Percentiles rank a stretch among this genome's conserved stretches.
These are phyloP conservation scores for Naganishia onofrii DNA, from an alignment of 768 basidiomycete genomes.

Conservation along the genomic window DNA sequence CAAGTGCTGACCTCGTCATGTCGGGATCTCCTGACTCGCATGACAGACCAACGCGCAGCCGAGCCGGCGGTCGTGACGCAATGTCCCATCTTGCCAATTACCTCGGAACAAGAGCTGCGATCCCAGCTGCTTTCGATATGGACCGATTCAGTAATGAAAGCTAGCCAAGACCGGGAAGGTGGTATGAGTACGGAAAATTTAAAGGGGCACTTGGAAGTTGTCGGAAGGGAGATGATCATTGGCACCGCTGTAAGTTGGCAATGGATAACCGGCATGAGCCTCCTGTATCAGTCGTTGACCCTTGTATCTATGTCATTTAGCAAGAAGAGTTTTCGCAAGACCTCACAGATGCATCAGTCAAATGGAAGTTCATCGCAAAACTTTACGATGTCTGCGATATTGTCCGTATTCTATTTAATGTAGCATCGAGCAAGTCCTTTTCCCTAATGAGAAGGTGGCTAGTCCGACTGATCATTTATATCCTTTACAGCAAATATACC, in stretches of 20 bases:
- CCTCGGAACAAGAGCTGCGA: slow-evolving; percentile 1
- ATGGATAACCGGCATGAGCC: background rate
- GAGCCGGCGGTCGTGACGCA: background rate
- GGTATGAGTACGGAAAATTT: background rate
- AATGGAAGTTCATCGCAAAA: slow-evolving; percentile 4
- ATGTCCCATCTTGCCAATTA: background rate
- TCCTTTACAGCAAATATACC: background rate
- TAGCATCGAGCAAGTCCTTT: slow-evolving; percentile 21
- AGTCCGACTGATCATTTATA: background rate
- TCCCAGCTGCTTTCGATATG: slow-evolving; percentile 6
- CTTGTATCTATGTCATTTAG: background rate
- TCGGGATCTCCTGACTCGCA: background rate
- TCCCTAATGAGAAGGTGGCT: no score
- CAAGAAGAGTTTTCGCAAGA: background rate
- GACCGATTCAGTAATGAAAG: background rate
- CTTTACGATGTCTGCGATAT: slow-evolving; percentile 20
- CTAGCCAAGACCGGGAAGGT: no score
- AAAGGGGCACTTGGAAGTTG: slow-evolving; percentile 6
- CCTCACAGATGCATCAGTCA: background rate
- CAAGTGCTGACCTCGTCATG: background rate
- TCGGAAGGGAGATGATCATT: slow-evolving; percentile 9
- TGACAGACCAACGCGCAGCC: slow-evolving; percentile 1
- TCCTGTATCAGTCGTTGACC: background rate
- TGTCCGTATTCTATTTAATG: slow-evolving; percentile 3
- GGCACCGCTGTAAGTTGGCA: background rate